These are phyloP conservation scores for Tylopilus sp. DNA, from an alignment of 768 basidiomycete species.

Conservation along the genomic window DNA sequence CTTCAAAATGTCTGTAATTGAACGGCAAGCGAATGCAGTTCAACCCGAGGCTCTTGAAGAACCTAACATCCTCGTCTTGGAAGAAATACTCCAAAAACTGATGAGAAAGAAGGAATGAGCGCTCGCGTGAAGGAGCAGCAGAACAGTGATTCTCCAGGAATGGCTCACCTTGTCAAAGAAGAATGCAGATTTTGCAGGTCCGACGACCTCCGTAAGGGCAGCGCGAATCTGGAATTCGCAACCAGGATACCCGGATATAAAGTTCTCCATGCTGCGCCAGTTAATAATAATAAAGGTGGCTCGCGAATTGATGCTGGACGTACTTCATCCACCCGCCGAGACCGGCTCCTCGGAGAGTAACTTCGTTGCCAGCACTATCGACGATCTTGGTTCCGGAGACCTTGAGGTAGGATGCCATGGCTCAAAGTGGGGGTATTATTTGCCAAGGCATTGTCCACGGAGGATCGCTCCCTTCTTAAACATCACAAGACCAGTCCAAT, in stretches of 20 bases:
- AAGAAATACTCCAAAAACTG: slow-evolving; percentile 76
- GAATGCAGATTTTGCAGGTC: slow-evolving; percentile 62
- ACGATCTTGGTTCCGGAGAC: slow-evolving; percentile 60
- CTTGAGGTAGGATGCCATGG: slow-evolving; percentile 43
- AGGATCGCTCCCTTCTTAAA: slow-evolving; percentile 1
- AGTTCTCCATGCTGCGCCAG: slow-evolving; percentile 65
- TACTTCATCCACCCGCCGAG: slow-evolving; percentile 86
- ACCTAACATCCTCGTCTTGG: slow-evolving; percentile 65
- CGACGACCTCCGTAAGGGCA: slow-evolving; percentile 62
- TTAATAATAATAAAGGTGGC: not conserved
- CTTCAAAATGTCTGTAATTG: slow-evolving; percentile 73
- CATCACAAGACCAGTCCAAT: not conserved
- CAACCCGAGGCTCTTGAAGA: slow-evolving; percentile 74
- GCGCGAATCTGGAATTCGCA: slow-evolving; percentile 78
- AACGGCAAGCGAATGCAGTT: slow-evolving; percentile 78
- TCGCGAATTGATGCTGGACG: slow-evolving; percentile 31
- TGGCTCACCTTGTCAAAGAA: slow-evolving; percentile 77
- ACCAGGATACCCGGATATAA: slow-evolving; percentile 76
- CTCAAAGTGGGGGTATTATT: not conserved
- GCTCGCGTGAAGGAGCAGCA: not conserved
- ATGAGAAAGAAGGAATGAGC: slow-evolving; percentile 22
- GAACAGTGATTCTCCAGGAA: not conserved
- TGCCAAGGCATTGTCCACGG: not conserved
- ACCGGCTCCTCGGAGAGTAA: slow-evolving; percentile 70
- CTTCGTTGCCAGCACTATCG: slow-evolving; percentile 51